A percentile compares a stretch with the other conserved stretches of the same genome.
phyloP scores from a whole-genome alignment of 73 alveolate species.

The Tetrahymena thermophila region DNA sequence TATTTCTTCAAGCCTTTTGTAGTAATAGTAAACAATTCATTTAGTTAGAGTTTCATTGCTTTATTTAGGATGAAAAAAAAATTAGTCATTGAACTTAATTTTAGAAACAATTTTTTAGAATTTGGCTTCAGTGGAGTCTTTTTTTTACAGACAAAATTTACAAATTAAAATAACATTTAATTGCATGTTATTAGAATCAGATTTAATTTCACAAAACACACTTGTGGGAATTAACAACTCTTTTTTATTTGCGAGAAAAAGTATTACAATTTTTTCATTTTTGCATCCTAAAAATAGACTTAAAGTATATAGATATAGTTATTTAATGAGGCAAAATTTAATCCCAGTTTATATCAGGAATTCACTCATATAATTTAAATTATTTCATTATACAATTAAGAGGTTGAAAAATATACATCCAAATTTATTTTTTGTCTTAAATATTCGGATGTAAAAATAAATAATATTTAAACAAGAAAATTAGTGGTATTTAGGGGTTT shows the following conservation, averaged over 20 bases:
- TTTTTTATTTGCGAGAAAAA: not conserved
- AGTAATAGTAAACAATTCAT: not conserved
- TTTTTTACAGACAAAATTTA: not conserved
- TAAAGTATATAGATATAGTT: too few relatives aligned
- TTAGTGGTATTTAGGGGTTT: not conserved
- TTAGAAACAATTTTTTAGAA: not conserved
- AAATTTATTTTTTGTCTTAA: not conserved
- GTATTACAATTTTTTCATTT: not conserved
- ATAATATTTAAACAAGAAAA: too few relatives aligned
- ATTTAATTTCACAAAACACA: not conserved
- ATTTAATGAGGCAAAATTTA: not conserved
- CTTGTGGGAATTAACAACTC: not conserved
- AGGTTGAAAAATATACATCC: not conserved
- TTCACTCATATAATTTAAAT: not conserved
- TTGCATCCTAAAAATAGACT: not conserved
- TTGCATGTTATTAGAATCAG: not conserved
- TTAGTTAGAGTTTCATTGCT: not conserved
- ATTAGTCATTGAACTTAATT: too few relatives aligned
- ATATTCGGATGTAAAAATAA: not conserved
- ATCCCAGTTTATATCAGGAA: not conserved
- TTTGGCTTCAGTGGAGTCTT: not conserved
- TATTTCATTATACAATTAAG: not conserved
- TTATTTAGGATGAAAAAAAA: too few relatives aligned
- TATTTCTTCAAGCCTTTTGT: not conserved
- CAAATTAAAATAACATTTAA: not conserved